Conservation (phyloP, 176 grass and related monocot genomes). For the Juncus inflexus region DNA sequence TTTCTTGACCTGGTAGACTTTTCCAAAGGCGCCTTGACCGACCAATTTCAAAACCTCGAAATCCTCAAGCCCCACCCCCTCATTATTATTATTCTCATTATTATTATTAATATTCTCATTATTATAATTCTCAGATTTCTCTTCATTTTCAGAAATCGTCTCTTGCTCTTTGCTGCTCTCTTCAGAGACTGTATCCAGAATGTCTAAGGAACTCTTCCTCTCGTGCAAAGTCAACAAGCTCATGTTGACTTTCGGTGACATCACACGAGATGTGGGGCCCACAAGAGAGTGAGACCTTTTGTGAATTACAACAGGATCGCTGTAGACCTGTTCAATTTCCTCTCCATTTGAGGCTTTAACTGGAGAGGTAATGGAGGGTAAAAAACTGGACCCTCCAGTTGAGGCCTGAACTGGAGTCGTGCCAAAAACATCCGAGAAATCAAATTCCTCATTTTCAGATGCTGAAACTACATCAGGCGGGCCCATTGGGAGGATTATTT, state of each 20-base stretch:
- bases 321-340: conserved; percentile 61
- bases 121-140: conserved; percentile 39
- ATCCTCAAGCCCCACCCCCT: conserved; percentile 63
- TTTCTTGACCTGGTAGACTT: conserved; percentile 93
- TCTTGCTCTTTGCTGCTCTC: conserved; percentile 42
- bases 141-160: conserved; percentile 1
- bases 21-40: conserved; percentile 95
- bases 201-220: conserved; percentile 56
- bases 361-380: conserved; percentile 34
- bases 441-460: conserved; percentile 82
- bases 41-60: conserved; percentile 96
- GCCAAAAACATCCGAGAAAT: conserved; percentile 97
- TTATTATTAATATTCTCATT: conserved; percentile 33
- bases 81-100: no score
- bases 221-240: conserved; percentile 66
- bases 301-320: conserved; percentile 69
- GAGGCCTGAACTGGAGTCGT: conserved; percentile 47
- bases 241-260: conserved; percentile 42
- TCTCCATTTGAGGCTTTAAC: conserved; percentile 28
- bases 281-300: conserved; percentile 95
- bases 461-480: conserved; percentile 56
- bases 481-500: conserved; percentile 72
- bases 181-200: conserved; percentile 54
- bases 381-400: conserved; percentile 34
- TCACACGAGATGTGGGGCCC: conserved; percentile 65